Percentiles rank a stretch among this genome's conserved stretches.
Evolutionary conservation across 371 early-diverging fungal species (phyloP).

Genomic region (Caulochytrium protostelioides): DNA sequence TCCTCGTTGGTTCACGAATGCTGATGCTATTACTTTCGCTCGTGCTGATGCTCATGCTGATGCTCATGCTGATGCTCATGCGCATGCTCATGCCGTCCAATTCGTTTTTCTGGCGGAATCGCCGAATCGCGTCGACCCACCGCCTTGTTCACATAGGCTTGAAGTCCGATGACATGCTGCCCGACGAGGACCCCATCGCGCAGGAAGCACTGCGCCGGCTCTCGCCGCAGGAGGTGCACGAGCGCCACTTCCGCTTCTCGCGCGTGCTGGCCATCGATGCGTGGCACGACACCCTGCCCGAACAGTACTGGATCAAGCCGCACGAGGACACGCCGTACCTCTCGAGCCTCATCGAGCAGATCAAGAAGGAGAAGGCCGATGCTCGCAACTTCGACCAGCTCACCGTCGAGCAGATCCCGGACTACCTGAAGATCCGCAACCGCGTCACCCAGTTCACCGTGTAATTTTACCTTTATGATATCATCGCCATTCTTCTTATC

Average conservation of each 20-base stretch:
- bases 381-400: slow-evolving; percentile 17
- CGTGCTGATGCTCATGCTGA: too few relatives aligned
- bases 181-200: slow-evolving; percentile 60
- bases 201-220: slow-evolving; percentile 74
- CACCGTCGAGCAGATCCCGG: neutral
- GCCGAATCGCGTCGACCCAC: too few relatives aligned
- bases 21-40: too few relatives aligned
- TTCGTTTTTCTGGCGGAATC: too few relatives aligned
- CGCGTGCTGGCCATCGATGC: neutral
- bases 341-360: slow-evolving; percentile 57
- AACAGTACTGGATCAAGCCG: neutral
- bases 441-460: too few relatives aligned
- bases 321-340: slow-evolving; percentile 69
- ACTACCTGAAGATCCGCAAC: neutral
- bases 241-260: neutral
- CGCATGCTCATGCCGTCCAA: too few relatives aligned
- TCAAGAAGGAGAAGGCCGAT: slow-evolving; percentile 50
- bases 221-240: slow-evolving; percentile 34
- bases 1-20: too few relatives aligned
- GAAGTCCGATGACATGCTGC: slow-evolving; percentile 72
- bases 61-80: too few relatives aligned
- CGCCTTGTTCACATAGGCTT: slow-evolving; percentile 45
- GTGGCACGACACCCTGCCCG: neutral
- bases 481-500: too few relatives aligned
- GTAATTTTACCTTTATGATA: too few relatives aligned